Base-by-base conservation (phyloP, 2,329 filamentous ascomycete species). In the Diaporthe citriasiana region DNA sequence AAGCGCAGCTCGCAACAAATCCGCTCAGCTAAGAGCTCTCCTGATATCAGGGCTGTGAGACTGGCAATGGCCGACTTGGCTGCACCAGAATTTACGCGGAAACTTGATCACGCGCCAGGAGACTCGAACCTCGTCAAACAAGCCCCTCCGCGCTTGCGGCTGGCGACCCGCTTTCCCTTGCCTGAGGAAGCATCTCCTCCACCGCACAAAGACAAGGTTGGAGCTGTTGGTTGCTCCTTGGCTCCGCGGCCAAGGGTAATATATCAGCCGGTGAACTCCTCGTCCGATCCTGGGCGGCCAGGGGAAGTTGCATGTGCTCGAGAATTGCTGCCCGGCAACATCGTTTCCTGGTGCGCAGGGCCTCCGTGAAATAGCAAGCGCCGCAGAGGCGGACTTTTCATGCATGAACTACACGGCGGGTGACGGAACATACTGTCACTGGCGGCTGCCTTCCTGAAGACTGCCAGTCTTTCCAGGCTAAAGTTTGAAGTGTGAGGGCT, bases 1-100 rank as follows among this genome's bases (percentile, higher is more conserved):
- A n/a, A 17, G 45, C 33, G 30, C 30, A 35, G 27, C 60, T 66
- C 45, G 45, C 45, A 66, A 51, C 51, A 66, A 19, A 45, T 66
- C 60, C 60, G 60, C 27, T 66, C 22, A 38, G 30, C 8, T 66
- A 38, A 40, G 22, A 66, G 19, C 60, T 10, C 63, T 51, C 63
- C 63, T 66, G 22, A 51, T n/a, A 25, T 12, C 63, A 51, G 63
- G 63, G 63, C 30, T 38, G 12, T 66, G 60, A 66, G 60, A 66
- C 60, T 51, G 27, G 27, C 6, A 35, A 33, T 38, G 60, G 35
- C 17, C 33, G 45, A 66, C 19, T 66, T 66, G 60, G 60, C 60
- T 35, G 51, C 60, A 66, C 30, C 27, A 50, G 60, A 12, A 4
- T 66, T 7, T 22, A 15, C 25, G 25, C 42, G 45, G 30, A 8